Percentiles rank a stretch among this genome's conserved stretches.
Evolutionary conservation across 179 eudicot species (phyloP).

Genomic region (Beta corolliflora): DNA sequence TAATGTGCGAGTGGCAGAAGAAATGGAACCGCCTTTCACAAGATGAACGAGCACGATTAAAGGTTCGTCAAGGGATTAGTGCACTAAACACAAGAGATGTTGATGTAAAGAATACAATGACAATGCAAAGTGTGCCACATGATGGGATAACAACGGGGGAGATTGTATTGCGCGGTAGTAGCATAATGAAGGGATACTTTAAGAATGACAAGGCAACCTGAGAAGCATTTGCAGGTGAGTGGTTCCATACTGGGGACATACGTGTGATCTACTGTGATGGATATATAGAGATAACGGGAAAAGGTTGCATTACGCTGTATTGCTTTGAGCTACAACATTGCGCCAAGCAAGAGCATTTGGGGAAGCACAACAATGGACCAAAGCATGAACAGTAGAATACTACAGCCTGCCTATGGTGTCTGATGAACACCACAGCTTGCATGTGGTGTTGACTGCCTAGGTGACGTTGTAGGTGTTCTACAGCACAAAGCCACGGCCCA

Average conservation of each 20-base stretch:
- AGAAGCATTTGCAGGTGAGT: constrained; percentile 47
- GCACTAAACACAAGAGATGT: constrained; percentile 43
- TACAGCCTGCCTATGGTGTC: no score
- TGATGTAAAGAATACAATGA: constrained; percentile 43
- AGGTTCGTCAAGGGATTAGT: constrained; percentile 63
- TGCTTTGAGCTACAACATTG: no score
- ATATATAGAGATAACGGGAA: constrained; percentile 59
- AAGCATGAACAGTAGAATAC: no score
- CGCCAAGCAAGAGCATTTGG: no score
- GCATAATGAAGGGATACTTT: constrained; percentile 66
- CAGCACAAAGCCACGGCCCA: no score
- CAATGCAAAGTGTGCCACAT: constrained; percentile 40
- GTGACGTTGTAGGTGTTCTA: no score
- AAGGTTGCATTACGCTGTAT: no score
- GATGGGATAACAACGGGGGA: constrained; percentile 63
- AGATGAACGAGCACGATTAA: constrained; percentile 32
- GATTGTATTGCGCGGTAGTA: constrained; percentile 60
- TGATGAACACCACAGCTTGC: no score
- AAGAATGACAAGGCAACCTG: constrained; percentile 44
- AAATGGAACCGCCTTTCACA: constrained; percentile 44
- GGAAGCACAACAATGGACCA: no score
- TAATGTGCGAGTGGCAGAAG: constrained; percentile 65
- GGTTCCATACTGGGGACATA: constrained; percentile 67
- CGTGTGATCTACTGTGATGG: constrained; percentile 71
- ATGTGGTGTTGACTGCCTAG: no score